phyloP scores from a whole-genome alignment of 2,329 filamentous ascomycete genomes.

The Fusarium equiseti region DNA sequence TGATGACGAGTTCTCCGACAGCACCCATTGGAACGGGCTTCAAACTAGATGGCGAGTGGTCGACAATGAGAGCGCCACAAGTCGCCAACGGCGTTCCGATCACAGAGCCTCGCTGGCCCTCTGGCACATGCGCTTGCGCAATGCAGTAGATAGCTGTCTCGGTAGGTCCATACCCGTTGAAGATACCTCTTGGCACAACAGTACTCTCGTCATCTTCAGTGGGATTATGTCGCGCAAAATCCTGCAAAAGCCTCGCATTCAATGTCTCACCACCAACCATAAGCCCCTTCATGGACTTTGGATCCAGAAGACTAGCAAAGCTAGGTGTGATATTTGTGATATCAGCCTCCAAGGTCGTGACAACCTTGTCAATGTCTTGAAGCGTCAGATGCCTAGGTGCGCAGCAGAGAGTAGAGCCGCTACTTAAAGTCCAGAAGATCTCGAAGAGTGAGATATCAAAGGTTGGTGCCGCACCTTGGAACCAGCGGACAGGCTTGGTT shows the following conservation, averaged over 20 bases:
- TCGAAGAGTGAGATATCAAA: slow-evolving; percentile 31
- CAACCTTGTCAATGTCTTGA: slow-evolving; percentile 20
- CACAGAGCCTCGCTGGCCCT: slow-evolving; percentile 10
- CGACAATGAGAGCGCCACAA: neutral
- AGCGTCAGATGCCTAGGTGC: slow-evolving; percentile 10
- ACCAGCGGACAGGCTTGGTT: slow-evolving; percentile 14
- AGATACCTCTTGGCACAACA: slow-evolving; percentile 1
- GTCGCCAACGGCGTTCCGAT: slow-evolving; percentile 8
- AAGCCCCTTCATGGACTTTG: neutral
- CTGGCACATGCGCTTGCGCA: slow-evolving; percentile 12
- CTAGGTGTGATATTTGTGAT: slow-evolving; percentile 29
- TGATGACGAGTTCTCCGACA: slow-evolving; percentile 18
- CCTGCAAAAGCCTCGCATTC: slow-evolving; percentile 11
- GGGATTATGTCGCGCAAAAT: slow-evolving; percentile 4
- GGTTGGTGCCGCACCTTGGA: slow-evolving; percentile 21
- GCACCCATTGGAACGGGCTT: slow-evolving; percentile 14
- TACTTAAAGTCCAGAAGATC: slow-evolving; percentile 26
- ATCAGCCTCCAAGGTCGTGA: slow-evolving; percentile 5
- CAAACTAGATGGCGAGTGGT: neutral
- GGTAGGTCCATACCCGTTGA: slow-evolving; percentile 23
- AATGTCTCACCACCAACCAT: slow-evolving; percentile 35
- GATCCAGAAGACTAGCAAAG: slow-evolving; percentile 23
- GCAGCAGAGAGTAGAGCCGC: slow-evolving; percentile 26
- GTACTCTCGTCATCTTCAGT: rapidly evolving
- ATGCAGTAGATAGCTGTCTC: slow-evolving; percentile 29